These are phyloP conservation scores for Infundibulicybe gibba DNA, from an alignment of 768 basidiomycete genomes.

Conservation along the genomic window DNA sequence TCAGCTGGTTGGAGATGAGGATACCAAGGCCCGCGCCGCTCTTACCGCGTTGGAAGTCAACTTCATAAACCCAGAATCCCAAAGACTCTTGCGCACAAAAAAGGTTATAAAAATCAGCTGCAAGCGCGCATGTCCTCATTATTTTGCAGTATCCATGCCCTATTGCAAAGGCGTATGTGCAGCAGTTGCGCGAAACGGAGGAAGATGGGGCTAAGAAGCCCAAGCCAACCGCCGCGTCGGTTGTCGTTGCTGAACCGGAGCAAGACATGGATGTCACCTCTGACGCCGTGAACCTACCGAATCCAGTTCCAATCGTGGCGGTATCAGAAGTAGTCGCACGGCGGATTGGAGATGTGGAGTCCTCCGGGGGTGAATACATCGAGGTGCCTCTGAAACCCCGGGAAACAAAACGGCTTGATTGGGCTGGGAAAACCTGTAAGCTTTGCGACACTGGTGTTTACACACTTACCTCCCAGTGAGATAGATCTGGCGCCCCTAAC, in stretches of 20 bases:
- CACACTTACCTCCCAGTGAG: neutral
- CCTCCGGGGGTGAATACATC: slow-evolving; percentile 47
- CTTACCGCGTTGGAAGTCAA: slow-evolving; percentile 63
- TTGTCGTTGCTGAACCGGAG: slow-evolving; percentile 36
- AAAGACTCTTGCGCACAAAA: slow-evolving; percentile 62
- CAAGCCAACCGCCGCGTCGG: slow-evolving; percentile 13
- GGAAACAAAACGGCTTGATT: slow-evolving; percentile 87
- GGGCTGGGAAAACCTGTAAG: slow-evolving; percentile 82
- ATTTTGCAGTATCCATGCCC: slow-evolving; percentile 58
- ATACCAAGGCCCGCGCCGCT: slow-evolving; percentile 48
- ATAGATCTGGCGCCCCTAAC: slow-evolving; percentile 67
- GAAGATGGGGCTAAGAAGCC: slow-evolving; percentile 22
- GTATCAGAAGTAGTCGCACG: slow-evolving; percentile 13
- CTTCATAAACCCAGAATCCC: slow-evolving; percentile 50
- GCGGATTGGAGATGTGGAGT: slow-evolving; percentile 28
- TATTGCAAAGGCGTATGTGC: slow-evolving; percentile 57
- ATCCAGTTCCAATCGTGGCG: too few species aligned
- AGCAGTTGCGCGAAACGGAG: slow-evolving; percentile 40
- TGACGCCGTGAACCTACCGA: neutral
- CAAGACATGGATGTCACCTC: slow-evolving; percentile 26
- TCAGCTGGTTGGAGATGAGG: slow-evolving; percentile 48
- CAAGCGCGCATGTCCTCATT: too few species aligned
- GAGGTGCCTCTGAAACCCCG: slow-evolving; percentile 68
- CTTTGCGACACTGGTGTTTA: neutral
- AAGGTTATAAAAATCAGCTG: slow-evolving; percentile 40